These are phyloP conservation scores for Malus hybrid DNA, from an alignment of 331 rosid genomes.

Conservation along the genomic window DNA sequence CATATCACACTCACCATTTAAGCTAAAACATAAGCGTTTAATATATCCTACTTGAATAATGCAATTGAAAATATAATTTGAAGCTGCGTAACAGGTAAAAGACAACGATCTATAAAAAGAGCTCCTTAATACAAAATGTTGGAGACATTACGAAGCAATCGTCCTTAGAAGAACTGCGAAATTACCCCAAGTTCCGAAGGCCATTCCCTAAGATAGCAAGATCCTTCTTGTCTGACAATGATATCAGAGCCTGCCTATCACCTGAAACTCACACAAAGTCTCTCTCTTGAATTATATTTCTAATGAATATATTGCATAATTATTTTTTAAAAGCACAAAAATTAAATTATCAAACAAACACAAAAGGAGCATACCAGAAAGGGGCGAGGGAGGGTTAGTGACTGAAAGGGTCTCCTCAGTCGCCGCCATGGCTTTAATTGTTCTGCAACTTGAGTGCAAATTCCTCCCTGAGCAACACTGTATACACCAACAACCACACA, in stretches of 20 bases:
- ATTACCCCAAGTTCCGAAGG: constrained; percentile 78
- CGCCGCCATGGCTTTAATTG: background rate
- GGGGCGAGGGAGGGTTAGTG: background rate
- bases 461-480: background rate
- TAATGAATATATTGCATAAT: too few relatives aligned
- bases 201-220: constrained; percentile 70
- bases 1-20: background rate
- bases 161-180: background rate
- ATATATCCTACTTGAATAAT: background rate
- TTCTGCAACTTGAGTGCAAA: background rate
- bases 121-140: background rate
- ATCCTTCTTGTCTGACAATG: constrained; percentile 81
- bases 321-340: background rate
- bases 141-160: background rate
- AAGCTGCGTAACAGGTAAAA: background rate
- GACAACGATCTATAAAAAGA: background rate
- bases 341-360: background rate
- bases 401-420: background rate
- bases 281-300: background rate
- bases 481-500: background rate
- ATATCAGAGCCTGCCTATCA: constrained; percentile 71
- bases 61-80: background rate
- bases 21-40: background rate
- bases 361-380: background rate
- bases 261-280: constrained; percentile 29